These are phyloP conservation scores for Phytophthora pisi DNA, from an alignment of 352 stramenopile genomes.

Conservation along the genomic window DNA sequence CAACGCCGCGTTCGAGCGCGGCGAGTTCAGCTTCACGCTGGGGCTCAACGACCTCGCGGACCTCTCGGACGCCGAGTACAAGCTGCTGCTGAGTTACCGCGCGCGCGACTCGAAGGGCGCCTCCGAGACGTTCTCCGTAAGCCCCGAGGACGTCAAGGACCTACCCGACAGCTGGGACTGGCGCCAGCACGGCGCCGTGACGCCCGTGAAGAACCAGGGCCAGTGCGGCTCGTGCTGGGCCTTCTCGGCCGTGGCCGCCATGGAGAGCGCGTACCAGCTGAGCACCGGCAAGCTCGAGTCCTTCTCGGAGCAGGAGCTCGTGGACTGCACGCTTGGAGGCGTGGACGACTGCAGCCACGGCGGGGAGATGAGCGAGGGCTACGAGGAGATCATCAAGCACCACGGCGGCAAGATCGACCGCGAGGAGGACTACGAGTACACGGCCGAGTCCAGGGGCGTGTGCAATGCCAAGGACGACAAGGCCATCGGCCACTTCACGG, in stretches of 20 bases:
- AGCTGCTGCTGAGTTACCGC: constrained; percentile 43
- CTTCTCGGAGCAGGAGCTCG: constrained; percentile 98
- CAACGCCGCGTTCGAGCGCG: constrained; percentile 53
- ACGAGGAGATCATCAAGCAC: constrained; percentile 94
- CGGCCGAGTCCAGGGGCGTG: constrained; percentile 87
- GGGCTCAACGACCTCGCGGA: constrained; percentile 55
- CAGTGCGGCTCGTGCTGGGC: constrained; percentile 97
- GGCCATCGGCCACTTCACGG: constrained; percentile 84
- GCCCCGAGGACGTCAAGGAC: constrained; percentile 21
- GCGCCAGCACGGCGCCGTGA: constrained; percentile 91
- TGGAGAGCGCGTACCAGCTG: constrained; percentile 96
- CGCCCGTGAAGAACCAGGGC: constrained; percentile 93
- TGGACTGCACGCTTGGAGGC: constrained; percentile 95
- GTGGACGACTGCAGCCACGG: constrained; percentile 95
- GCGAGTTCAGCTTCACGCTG: constrained; percentile 55
- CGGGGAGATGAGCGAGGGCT: constrained; percentile 98
- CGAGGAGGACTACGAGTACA: constrained; percentile 96
- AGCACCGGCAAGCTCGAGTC: constrained; percentile 89
- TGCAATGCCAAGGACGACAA: constrained; percentile 85
- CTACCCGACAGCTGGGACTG: constrained; percentile 93
- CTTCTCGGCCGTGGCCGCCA: constrained; percentile 96
- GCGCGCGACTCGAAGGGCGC: neutral
- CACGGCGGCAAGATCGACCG: constrained; percentile 85
- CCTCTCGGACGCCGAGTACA: constrained; percentile 47
- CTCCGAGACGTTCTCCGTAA: constrained; percentile 25